phyloP scores from a whole-genome alignment of 306 rosid genomes.

The Vigna nakashimae region DNA sequence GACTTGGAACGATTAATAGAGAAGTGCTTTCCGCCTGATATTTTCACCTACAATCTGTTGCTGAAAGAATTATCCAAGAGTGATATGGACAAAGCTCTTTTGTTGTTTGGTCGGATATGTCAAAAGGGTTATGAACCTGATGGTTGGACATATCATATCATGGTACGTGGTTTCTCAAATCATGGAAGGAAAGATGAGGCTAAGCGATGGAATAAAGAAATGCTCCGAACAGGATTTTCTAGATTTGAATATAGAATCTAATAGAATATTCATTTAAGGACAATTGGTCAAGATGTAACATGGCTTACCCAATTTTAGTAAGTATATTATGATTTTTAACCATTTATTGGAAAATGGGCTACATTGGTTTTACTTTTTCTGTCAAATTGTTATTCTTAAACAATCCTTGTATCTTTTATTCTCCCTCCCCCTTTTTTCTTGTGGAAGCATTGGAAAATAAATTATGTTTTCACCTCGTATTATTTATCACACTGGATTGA shows the following conservation, averaged over 20 bases:
- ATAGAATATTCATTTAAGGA: constrained; percentile 34
- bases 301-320: constrained; percentile 50
- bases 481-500: constrained; percentile 43
- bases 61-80: constrained; percentile 52
- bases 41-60: constrained; percentile 75
- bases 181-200: constrained; percentile 68
- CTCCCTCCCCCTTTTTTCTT: background rate
- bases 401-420: constrained; percentile 32
- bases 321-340: constrained; percentile 30
- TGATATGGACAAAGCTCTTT: constrained; percentile 62
- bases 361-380: constrained; percentile 36
- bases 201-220: constrained; percentile 54
- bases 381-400: constrained; percentile 24
- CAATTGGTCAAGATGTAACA: constrained; percentile 26
- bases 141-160: constrained; percentile 65
- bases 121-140: constrained; percentile 71
- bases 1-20: constrained; percentile 65
- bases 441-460: constrained; percentile 47
- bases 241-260: constrained; percentile 20
- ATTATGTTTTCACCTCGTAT: constrained; percentile 49
- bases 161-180: constrained; percentile 60
- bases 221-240: constrained; percentile 60
- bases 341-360: constrained; percentile 24
- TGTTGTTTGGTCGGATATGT: constrained; percentile 60
- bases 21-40: constrained; percentile 70